These are phyloP conservation scores for Scedosporium dehoogii DNA, from an alignment of 2,329 filamentous ascomycete genomes.

Conservation along the genomic window DNA sequence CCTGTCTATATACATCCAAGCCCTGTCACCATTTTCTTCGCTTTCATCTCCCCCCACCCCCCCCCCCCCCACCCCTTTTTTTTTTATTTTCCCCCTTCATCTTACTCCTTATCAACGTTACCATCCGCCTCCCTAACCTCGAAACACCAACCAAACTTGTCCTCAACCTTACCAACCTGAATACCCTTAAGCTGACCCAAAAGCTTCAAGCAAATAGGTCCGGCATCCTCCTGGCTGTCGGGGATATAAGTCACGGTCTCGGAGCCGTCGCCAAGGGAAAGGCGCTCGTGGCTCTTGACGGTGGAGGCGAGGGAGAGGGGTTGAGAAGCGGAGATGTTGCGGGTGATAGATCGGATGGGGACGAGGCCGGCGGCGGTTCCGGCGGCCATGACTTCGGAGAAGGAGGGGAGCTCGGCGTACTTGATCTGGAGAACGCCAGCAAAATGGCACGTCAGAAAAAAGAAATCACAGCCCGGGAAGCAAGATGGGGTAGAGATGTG, in stretches of 20 bases:
- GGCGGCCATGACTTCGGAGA: slow-evolving; percentile 74
- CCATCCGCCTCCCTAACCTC: slow-evolving; percentile 35
- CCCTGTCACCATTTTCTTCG: too few relatives aligned
- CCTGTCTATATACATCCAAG: neutral
- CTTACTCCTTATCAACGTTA: slow-evolving; percentile 21
- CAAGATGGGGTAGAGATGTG: slow-evolving; percentile 7
- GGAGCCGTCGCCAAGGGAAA: slow-evolving; percentile 23
- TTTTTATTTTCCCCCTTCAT: neutral
- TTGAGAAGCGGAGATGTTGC: slow-evolving; percentile 34
- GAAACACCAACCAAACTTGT: slow-evolving; percentile 64
- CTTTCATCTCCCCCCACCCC: too few relatives aligned
- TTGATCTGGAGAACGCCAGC: slow-evolving; percentile 39
- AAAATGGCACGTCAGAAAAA: neutral
- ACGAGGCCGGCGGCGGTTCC: slow-evolving; percentile 88
- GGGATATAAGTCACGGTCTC: slow-evolving; percentile 49
- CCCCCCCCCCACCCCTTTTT: neutral
- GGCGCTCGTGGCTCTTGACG: slow-evolving; percentile 23
- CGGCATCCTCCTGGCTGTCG: slow-evolving; percentile 54
- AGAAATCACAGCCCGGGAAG: too few relatives aligned
- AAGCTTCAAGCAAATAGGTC: slow-evolving; percentile 62
- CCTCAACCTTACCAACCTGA: slow-evolving; percentile 69
- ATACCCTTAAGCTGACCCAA: slow-evolving; percentile 72
- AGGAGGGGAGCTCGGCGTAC: slow-evolving; percentile 44
- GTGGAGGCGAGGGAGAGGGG: slow-evolving; percentile 27
- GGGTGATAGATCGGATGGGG: slow-evolving; percentile 82